phyloP scores from a whole-genome alignment of 23 red algal species.

The Gracilaria caudata region DNA sequence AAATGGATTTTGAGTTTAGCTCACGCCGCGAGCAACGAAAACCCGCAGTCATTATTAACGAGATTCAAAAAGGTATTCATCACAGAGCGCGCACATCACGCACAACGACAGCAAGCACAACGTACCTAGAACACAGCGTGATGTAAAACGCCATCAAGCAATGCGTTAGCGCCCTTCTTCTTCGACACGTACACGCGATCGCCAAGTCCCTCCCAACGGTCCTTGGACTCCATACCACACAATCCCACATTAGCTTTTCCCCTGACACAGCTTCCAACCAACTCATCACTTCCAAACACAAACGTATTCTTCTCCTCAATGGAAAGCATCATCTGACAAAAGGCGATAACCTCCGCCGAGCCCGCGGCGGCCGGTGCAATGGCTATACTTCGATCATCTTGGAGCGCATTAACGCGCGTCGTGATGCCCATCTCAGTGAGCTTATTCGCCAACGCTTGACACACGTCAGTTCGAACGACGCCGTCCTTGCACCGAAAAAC shows the following conservation, averaged over 20 bases:
- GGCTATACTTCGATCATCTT: conserved; percentile 18
- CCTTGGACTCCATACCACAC: neutral
- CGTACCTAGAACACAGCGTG: conserved; percentile 55
- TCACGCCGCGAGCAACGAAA: conserved; percentile 5
- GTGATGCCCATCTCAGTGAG: conserved; percentile 60
- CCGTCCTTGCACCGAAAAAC: conserved; percentile 17
- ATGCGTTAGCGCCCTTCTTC: conserved; percentile 20
- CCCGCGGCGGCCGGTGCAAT: conserved; percentile 36
- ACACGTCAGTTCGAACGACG: neutral
- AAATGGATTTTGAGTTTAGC: conserved; percentile 26
- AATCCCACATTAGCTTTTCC: conserved; percentile 38
- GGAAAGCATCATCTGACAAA: conserved; percentile 61
- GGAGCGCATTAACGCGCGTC: conserved; percentile 5
- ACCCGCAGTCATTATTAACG: conserved; percentile 68
- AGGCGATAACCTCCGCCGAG: conserved; percentile 32
- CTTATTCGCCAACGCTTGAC: conserved; percentile 4
- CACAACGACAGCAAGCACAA: neutral
- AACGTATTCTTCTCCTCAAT: conserved; percentile 37
- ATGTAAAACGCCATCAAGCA: conserved; percentile 54
- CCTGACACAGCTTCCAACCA: conserved; percentile 36
- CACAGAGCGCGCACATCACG: conserved; percentile 8
- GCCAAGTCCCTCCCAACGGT: conserved; percentile 8
- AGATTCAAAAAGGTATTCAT: conserved; percentile 65
- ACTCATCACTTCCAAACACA: conserved; percentile 57
- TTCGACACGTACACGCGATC: conserved; percentile 53